Evolutionary conservation across 192 early-diverging fungal genomes (phyloP), one percentile per base, ranked within the genome.

Genomic region (Pilobolus umbonatus): DNA sequence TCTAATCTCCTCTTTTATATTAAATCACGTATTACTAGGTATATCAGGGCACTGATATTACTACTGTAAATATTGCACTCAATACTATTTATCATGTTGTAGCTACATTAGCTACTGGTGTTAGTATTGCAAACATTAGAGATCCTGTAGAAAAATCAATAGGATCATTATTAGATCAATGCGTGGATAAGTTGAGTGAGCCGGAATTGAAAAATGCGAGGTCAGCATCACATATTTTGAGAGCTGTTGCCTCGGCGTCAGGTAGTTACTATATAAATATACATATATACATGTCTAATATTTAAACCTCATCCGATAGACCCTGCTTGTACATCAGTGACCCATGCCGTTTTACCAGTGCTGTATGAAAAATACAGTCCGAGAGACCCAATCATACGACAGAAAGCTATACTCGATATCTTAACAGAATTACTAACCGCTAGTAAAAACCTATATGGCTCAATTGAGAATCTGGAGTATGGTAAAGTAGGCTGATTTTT

Each of bases 361-460:
- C 64, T 94, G 28, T 70, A 87, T 19, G 73, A 81, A 30, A 74
- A 80, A 26, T 80, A 82, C 55, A 65, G 55, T 6, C 48, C 71
- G 26, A 78, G 78, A 40, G 80, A 88, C 24, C 60, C 74, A 17
- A 64, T 74, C 2, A 74, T 74, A 17, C 61, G 73, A 42, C 76
- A 80, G 40, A 84, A 82, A 22, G 79, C 80, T 19, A 72, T 86
- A 15, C 62, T 89, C 55, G 84, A 83, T 47, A 78, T 85, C 6
- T 67, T 93, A 4, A 75, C 81, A 53, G 82, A 92, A 50, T 79
- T 93, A 28, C 62, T 96, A 12, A 80, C 80, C 5, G 88, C 86
- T 3, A 85, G 82, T 58, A 61, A 62, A 35, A 66, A 40, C 38
- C 77, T 85, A 22, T 88, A 87, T 67, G 84, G 85, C 25, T 62